Evolutionary conservation across 2,329 filamentous ascomycete genomes (phyloP).

Genomic region (Plectosphaerella sp.): DNA sequence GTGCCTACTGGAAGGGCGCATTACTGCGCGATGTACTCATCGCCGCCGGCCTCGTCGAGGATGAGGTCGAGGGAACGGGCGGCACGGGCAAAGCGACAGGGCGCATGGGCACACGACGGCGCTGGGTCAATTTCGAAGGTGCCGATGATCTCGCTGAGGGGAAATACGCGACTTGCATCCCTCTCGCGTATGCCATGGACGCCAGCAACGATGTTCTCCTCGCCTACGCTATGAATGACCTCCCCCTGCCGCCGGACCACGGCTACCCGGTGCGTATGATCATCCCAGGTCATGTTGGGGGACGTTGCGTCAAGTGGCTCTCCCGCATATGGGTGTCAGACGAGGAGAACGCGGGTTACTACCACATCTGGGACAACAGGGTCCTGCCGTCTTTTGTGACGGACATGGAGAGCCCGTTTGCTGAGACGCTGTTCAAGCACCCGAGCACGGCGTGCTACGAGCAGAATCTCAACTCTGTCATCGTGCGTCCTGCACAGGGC

Average conservation of each 20-base stretch:
- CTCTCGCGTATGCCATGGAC: slow-evolving; percentile 43
- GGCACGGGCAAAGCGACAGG: not conserved
- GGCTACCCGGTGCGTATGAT: slow-evolving; percentile 37
- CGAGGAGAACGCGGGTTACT: slow-evolving; percentile 38
- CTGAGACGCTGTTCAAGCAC: slow-evolving; percentile 39
- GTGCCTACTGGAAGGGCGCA: slow-evolving; percentile 46
- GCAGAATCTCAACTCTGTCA: slow-evolving; percentile 43
- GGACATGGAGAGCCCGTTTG: slow-evolving; percentile 42
- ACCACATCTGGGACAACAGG: slow-evolving; percentile 46
- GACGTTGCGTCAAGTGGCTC: slow-evolving; percentile 42
- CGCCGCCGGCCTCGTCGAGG: slow-evolving; percentile 29
- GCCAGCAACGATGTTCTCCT: slow-evolving; percentile 42
- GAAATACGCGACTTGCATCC: slow-evolving; percentile 42
- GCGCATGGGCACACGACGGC: not conserved
- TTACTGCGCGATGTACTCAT: slow-evolving; percentile 38
- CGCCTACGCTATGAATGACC: slow-evolving; percentile 41
- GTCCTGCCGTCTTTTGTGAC: slow-evolving; percentile 46
- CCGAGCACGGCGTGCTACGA: slow-evolving; percentile 43
- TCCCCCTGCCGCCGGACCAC: slow-evolving; percentile 36
- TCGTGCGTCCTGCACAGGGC: slow-evolving; percentile 38
- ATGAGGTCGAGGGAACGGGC: slow-evolving; percentile 3
- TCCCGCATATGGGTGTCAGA: slow-evolving; percentile 33
- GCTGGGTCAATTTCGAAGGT: slow-evolving; percentile 46
- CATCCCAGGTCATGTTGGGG: slow-evolving; percentile 38
- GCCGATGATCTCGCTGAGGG: slow-evolving; percentile 40